Percentiles rank a stretch among this genome's conserved stretches.
Conservation (phyloP, 768 basidiomycete species). For the Termitomyces sp. region DNA sequence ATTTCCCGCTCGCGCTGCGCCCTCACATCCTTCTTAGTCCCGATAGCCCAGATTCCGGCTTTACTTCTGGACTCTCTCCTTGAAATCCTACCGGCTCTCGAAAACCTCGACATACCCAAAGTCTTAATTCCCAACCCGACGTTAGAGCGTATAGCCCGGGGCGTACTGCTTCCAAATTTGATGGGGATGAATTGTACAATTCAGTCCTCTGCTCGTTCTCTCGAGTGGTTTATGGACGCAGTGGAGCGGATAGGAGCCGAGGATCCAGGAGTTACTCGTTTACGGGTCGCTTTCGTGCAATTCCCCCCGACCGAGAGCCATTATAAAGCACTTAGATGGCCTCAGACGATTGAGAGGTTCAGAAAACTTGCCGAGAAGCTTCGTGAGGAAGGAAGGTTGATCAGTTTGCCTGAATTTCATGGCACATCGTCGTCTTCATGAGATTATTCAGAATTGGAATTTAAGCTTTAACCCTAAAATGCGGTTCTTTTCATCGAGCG, state of each 20-base stretch:
- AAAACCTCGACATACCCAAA: background rate
- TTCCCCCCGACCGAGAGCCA: background rate
- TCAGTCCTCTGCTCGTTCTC: background rate
- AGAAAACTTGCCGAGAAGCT: background rate
- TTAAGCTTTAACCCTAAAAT: too few species aligned
- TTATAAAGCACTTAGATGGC: slow-evolving; percentile 1
- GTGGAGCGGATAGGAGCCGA: background rate
- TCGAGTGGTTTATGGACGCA: slow-evolving; percentile 4
- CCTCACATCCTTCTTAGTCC: background rate
- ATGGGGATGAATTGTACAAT: background rate
- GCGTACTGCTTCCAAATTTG: background rate
- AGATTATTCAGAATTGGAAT: too few species aligned
- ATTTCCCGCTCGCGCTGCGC: background rate
- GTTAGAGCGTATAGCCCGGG: slow-evolving; percentile 2
- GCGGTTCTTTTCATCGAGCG: too few species aligned
- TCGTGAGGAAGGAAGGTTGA: background rate
- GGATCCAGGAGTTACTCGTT: background rate
- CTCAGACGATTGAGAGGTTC: background rate
- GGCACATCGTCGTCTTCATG: background rate
- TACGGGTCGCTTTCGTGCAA: background rate
- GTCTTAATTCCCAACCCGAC: background rate
- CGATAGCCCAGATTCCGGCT: background rate
- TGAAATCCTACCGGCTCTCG: background rate
- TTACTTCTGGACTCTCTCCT: background rate
- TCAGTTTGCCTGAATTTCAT: background rate